Evolutionary conservation across 805 yeast species (phyloP), one percentile per base, ranked within the genome.

Genomic region (Blastobotrys peoriensis): DNA sequence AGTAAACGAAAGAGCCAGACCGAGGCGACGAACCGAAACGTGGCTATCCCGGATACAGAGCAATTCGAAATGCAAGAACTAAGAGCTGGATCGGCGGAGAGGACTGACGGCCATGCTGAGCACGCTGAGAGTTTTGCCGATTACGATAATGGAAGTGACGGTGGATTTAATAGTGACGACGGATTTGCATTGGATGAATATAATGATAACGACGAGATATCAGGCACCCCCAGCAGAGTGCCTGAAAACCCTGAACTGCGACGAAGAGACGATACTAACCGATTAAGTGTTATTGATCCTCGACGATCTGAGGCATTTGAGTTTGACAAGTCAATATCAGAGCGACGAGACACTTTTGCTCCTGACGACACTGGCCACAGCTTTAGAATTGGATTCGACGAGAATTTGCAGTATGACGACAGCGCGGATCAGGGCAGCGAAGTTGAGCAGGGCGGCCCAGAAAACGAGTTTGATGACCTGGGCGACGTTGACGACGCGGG

Each of bases 251-350:
- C 15, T 8, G 15, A 33, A 33, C 18, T n/a, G 8, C 38, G 23
- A 36, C 15, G 25, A 19, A 23, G 43, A 18, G 17, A 37, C 3
- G 13, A 19, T 25, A 10, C 38, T 8, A 25, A 36, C 30, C 17
- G 41, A 17, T 41, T 41, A 23, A 36, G 41, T 16, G 21, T 20
- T n/a, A 25, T 36, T 8, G 44, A 27, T 25, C 28, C 36, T 10
- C 40, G 48, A 20, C 27, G 36, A 15, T 40, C 44, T 30, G 41
- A 37, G n/a, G 36, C 20, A 18, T 40, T 45, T 33, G 37, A 33
- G 9, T 34, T 40, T 15, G 37, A 23, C 16, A n/a, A 9, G 15
- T 21, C 25, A 17, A 23, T 21, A 4, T 19, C 33, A 3, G 25
- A 21, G 21, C 20, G 15, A 17, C 17, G 33, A 9, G 41, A 21